phyloP scores from a whole-genome alignment of 208 protist species.

The Wallacemonas sp. region DNA sequence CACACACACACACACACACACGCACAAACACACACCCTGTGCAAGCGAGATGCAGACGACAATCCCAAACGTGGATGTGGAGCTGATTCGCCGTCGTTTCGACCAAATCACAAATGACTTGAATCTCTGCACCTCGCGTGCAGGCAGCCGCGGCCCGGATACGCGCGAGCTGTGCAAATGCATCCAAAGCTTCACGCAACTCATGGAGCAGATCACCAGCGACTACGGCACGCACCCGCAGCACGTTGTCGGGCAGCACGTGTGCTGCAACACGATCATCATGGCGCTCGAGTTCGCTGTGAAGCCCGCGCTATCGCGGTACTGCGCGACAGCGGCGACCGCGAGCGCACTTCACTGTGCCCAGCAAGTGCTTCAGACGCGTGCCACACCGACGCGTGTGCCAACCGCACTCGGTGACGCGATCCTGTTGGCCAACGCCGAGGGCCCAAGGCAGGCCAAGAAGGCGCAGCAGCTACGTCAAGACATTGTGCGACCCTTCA shows the following conservation, averaged over 20 bases:
- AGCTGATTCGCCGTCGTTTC: conserved; percentile 18
- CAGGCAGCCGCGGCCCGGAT: conserved; percentile 16
- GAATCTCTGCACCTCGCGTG: neutral
- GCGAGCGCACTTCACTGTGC: neutral
- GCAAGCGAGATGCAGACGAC: conserved; percentile 15
- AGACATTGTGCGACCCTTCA: conserved; percentile 58
- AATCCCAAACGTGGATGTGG: conserved; percentile 16
- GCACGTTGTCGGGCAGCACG: conserved; percentile 68
- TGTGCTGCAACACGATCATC: conserved; percentile 72
- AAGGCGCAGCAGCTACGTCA: conserved; percentile 32
- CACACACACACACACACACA: neutral
- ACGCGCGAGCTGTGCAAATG: conserved; percentile 44
- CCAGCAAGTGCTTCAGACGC: conserved; percentile 23
- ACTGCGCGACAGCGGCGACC: conserved; percentile 23
- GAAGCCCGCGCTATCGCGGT: conserved; percentile 51
- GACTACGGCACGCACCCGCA: conserved; percentile 52
- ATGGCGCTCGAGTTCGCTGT: conserved; percentile 68
- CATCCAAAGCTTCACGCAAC: conserved; percentile 40
- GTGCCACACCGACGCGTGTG: conserved; percentile 2
- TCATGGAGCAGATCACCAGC: conserved; percentile 43
- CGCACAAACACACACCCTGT: conserved; percentile 6
- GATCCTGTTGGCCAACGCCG: conserved; percentile 4
- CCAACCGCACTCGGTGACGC: neutral
- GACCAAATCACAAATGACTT: conserved; percentile 31
- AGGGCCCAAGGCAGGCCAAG: conserved; percentile 1